These are phyloP conservation scores for Fusarium graminum DNA, from an alignment of 2,329 filamentous ascomycete species.

Conservation along the genomic window DNA sequence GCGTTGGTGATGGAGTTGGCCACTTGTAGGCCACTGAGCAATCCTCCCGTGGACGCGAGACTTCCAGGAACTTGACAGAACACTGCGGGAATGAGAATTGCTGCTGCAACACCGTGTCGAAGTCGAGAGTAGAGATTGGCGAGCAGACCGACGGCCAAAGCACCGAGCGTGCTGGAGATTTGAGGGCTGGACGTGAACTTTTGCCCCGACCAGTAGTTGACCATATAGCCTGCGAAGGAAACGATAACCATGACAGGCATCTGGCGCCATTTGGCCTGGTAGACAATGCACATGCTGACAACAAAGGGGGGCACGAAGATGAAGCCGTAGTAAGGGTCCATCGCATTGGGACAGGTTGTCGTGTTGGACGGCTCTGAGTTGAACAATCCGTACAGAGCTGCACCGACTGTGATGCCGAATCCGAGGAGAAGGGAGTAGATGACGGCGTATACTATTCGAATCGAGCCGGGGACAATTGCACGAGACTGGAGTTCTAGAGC, in stretches of 20 bases:
- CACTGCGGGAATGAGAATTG: slow-evolving; percentile 62
- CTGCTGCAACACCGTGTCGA: slow-evolving; percentile 64
- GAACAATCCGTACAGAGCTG: slow-evolving; percentile 72
- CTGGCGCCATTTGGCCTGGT: slow-evolving; percentile 86
- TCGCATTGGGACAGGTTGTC: slow-evolving; percentile 58
- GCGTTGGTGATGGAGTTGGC: slow-evolving; percentile 61
- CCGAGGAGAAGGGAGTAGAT: slow-evolving; percentile 80
- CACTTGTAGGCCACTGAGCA: slow-evolving; percentile 60
- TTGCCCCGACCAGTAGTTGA: slow-evolving; percentile 78
- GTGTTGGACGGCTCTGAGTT: slow-evolving; percentile 65
- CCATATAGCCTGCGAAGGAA: slow-evolving; percentile 78
- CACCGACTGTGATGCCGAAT: slow-evolving; percentile 78
- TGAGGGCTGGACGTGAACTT: slow-evolving; percentile 78
- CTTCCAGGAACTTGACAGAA: slow-evolving; percentile 64
- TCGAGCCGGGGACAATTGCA: slow-evolving; percentile 77
- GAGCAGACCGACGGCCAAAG: slow-evolving; percentile 79
- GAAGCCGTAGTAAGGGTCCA: slow-evolving; percentile 66
- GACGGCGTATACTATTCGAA: slow-evolving; percentile 80
- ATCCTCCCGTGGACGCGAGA: slow-evolving; percentile 61
- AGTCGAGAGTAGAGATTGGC: slow-evolving; percentile 81
- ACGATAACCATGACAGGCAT: slow-evolving; percentile 82
- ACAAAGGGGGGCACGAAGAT: slow-evolving; percentile 81
- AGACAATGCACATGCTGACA: slow-evolving; percentile 79
- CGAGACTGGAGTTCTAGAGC: slow-evolving; percentile 76
- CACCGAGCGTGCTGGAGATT: slow-evolving; percentile 81